Conservation (phyloP, 768 basidiomycete genomes). For the Heimioporus sp. region DNA sequence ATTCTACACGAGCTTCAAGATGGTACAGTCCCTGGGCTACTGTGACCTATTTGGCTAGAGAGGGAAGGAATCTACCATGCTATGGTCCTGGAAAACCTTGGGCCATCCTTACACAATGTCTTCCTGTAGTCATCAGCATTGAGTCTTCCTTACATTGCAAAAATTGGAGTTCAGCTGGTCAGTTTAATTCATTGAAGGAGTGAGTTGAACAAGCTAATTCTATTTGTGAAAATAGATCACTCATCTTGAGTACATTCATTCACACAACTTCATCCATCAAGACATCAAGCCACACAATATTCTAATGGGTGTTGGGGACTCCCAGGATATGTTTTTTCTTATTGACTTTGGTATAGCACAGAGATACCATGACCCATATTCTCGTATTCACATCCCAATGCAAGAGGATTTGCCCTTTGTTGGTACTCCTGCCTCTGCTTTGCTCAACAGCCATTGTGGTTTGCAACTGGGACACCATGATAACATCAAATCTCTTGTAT, state of each 20-base stretch:
- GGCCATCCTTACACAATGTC: no score
- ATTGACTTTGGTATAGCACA: constrained; percentile 6
- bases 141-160: background rate
- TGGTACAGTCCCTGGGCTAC: no score
- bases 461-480: background rate
- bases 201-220: background rate
- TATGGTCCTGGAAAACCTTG: no score
- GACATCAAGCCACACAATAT: constrained; percentile 8
- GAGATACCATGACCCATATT: background rate
- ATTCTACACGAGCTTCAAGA: no score
- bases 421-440: background rate
- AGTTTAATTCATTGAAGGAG: background rate
- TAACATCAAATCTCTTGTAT: background rate
- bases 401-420: background rate
- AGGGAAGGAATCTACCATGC: no score
- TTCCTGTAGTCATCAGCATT: no score
- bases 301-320: background rate
- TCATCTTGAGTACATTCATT: constrained; percentile 4
- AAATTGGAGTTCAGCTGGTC: constrained; percentile 2
- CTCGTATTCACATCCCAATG: background rate
- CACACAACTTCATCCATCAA: background rate
- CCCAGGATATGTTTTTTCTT: background rate
- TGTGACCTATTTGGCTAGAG: no score
- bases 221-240: background rate
- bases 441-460: background rate